Base-by-base conservation (phyloP, 441 rosid species). In the Capsella rubella region DNA sequence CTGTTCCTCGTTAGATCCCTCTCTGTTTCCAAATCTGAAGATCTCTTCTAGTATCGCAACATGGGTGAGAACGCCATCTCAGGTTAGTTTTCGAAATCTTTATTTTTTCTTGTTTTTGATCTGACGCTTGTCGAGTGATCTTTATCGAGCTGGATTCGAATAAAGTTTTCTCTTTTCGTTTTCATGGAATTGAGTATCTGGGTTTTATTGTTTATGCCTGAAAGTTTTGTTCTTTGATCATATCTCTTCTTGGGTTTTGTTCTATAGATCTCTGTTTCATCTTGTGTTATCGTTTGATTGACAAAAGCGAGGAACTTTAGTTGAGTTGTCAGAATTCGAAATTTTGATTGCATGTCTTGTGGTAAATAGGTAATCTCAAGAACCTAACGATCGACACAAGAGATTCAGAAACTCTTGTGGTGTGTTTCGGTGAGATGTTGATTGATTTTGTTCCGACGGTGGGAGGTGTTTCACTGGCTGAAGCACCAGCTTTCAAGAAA, bases 401-500 rank as follows among this genome's bases (percentile, higher is more conserved):
- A 42, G 77, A 56, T 61, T 39, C 72, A 31, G 78, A 71, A 31
- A 81, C 79, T 13, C 85, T 84, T 18, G 97, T 95, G 58, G 90
- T 95, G 37, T 91, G 95, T 70, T 95, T 95, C 34, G 99, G 99
- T 61, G 98, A 95, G 73, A 87, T 95, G 95, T 81, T 95, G 86
- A 95, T 95, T 1, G 99, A 95, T 80, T 93, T 95, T 78, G 98
- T 95, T 14, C 97, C 99, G 14, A 89, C 97, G 6, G 94, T 91
- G 42, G 84, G 73, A 14, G 97, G 95, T 57, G 97, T 95, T 67
- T 95, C 99, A 39, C 89, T 95, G 3, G 98, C 98, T 32, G 98
- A 93, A 83, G 98, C 98, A 76, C 96, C 97, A 15, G 95, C 96
- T 72, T 95, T 95, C 85, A 87, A 87, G 90, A 93, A 90, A 86